Percentiles rank a stretch among this genome's conserved stretches.
Conservation (phyloP, 1,284 basidiomycete genomes). For the Melampsora abietis-canadensis region DNA sequence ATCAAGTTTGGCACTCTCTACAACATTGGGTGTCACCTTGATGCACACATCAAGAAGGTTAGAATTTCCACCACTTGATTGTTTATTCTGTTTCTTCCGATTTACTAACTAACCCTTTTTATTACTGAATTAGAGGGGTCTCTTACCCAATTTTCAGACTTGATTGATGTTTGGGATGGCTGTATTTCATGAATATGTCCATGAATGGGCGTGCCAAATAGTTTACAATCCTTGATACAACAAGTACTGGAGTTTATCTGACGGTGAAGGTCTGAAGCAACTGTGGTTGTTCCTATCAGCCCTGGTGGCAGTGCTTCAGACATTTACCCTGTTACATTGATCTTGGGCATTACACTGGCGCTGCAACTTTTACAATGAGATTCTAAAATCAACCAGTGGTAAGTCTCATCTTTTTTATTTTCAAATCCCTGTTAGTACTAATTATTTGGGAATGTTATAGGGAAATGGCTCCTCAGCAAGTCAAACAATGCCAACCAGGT, state of each 20-base stretch:
- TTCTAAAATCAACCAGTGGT: background rate
- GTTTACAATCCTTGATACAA: slow-evolving; percentile 19
- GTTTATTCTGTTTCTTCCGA: background rate
- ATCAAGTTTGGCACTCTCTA: slow-evolving; percentile 9
- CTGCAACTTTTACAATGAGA: background rate
- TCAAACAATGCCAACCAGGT: background rate
- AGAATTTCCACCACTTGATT: background rate
- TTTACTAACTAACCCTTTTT: background rate
- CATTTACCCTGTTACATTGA: background rate
- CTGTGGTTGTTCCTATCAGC: slow-evolving; percentile 21
- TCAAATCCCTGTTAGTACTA: background rate
- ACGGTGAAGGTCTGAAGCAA: slow-evolving; percentile 28
- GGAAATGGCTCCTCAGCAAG: background rate
- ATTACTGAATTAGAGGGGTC: background rate
- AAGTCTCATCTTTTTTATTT: background rate
- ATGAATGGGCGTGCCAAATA: slow-evolving; percentile 34
- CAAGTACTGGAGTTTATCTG: slow-evolving; percentile 16
- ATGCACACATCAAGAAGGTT: slow-evolving; percentile 16
- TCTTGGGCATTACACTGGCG: background rate
- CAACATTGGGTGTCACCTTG: slow-evolving; percentile 24
- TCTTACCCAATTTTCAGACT: background rate
- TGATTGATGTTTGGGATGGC: slow-evolving; percentile 12
- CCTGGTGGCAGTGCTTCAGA: background rate
- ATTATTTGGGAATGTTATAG: background rate
- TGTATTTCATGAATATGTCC: slow-evolving; percentile 39